Base-by-base conservation (phyloP, 805 yeast genomes). In the Saccharomycopsis fodiens region DNA sequence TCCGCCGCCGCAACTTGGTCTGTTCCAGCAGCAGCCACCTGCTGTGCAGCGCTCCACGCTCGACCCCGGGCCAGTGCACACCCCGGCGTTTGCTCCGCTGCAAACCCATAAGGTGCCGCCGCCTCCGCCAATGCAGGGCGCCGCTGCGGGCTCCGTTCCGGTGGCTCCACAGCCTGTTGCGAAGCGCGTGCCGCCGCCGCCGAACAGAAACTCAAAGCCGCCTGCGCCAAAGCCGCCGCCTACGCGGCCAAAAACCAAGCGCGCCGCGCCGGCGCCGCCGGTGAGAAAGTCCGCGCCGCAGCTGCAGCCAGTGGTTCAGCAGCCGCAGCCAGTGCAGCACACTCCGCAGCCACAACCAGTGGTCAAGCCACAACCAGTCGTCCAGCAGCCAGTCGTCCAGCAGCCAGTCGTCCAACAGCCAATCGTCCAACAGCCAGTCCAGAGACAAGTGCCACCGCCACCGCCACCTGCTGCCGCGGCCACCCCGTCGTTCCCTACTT, bases 401-500 rank as follows among this genome's bases (percentile, higher is more conserved):
- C 46, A 35, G 7, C 27, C 36, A 8, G 31, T 19, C 10, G 32
- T 13, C 3, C 21, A 31, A 19, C 35, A 38, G 34, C 22, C 32
- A 4, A 15, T 23, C 5, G 44, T 19, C 20, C 46, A 32, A 23
- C 63, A 25, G 10, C 29, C 29, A 10, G 29, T 25, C 10, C 6
- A 10, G 10, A 25, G 10, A 6, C 10, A 7, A 7, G 80, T 85
- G 2, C 76, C 82, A 1, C 85, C 89, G 1, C 88, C 95, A 5
- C 88, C 95, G 0, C 82, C 87, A 3, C 82, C 88, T 1, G 78
- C 83, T 1, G 71, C 81, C 0, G 65, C 71, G 3, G 72, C 75
- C 2, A 66, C 70, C 46, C 84, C 88, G 1, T 70, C 79, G 43
- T 76, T 68, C 58, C 96, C 96, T 22, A 82, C 85, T 2, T 93